Evolutionary conservation across 2,329 filamentous ascomycete genomes (phyloP), one percentile per base, ranked within the genome.

Genomic region (Pseudogymnoascus sp.): DNA sequence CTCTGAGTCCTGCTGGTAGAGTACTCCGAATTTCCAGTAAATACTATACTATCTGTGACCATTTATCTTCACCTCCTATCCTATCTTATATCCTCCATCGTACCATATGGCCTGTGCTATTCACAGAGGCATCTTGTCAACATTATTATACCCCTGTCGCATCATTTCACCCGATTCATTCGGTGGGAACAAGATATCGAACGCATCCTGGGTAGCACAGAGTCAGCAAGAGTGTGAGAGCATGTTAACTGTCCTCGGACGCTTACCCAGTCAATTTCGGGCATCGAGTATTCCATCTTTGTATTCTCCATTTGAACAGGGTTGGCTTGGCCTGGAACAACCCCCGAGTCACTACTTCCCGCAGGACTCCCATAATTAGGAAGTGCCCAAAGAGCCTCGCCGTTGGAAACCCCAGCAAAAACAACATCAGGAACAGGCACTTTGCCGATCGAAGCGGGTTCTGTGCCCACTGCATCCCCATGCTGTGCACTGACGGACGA

Each of bases 241-340:
- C 1, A 57, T 34, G n/a, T 57, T 10, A 57, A 57, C 51, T 21
- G 28, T 11, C 51, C 10, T 36, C 6, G 28, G 61, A 41, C 21
- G 79, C 84, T 77, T 75, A 88, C 86, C 86, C 86, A 89, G 68
- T 90, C 85, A 67, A 89, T 84, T 64, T 84, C 83, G 43, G 85
- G 75, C 74, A 80, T 78, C 39, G 77, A 69, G 67, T 75, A 74
- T 13, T 64, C 65, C 23, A 68, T 69, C n/a, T 64, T 41, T 37
- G 51, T 21, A 21, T 34, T 36, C 28, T 21, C n/a, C 28, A 34
- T 19, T 21, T 34, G 51, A 36, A 36, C 51, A 36, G 51, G 51
- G 51, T 57, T 57, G 51, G 28, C 16, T 57, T 34, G 51, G 19
- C 70, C 71, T 1, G 65, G 69, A 16, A 73, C 69, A 39, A 75